phyloP scores from a whole-genome alignment of 208 protist species.

The Acanthamoeba rhysodes region DNA sequence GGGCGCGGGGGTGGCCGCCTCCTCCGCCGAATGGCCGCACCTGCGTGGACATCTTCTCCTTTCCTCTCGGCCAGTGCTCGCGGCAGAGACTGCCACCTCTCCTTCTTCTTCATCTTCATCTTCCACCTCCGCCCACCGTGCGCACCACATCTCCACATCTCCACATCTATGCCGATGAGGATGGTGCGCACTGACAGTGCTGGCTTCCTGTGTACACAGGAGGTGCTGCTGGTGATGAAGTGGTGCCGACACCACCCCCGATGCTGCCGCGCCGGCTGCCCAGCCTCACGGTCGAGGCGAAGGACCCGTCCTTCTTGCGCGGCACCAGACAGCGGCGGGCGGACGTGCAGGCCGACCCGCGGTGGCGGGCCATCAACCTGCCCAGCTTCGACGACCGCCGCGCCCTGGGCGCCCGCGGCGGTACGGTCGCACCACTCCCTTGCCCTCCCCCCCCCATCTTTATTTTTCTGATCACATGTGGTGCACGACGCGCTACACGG shows the following conservation, averaged over 20 bases:
- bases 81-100: no score
- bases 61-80: no score
- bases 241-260: neutral
- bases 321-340: neutral
- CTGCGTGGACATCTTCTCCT: no score
- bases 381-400: neutral
- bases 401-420: neutral
- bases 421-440: neutral
- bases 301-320: neutral
- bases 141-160: no score
- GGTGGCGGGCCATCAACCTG: neutral
- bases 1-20: no score
- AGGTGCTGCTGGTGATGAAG: neutral
- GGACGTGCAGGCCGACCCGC: neutral
- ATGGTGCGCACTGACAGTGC: no score
- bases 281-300: no score
- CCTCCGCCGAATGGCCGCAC: no score
- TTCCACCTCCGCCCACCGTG: no score
- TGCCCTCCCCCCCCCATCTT: neutral
- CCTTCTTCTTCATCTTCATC: no score
- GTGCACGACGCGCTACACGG: neutral
- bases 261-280: constrained; percentile 2
- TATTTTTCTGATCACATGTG: neutral
- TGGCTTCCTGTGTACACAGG: neutral
- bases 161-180: no score